These are phyloP conservation scores for Penicillium italicum DNA, from an alignment of 2,329 filamentous ascomycete species.

Conservation along the genomic window DNA sequence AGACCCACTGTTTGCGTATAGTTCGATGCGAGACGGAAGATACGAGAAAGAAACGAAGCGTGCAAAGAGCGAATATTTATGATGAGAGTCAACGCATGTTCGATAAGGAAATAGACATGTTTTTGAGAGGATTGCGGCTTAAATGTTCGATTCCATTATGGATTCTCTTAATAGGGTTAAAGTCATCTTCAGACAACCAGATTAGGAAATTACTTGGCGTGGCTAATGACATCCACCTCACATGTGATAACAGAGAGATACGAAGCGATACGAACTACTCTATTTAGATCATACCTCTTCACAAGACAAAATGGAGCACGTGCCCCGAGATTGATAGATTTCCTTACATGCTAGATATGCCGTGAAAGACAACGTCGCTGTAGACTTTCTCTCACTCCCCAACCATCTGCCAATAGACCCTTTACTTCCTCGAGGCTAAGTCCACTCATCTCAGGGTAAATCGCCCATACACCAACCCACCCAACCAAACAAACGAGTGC, in stretches of 20 bases:
- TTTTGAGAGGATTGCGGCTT: not conserved
- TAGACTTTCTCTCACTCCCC: conserved; percentile 60
- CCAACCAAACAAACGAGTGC: conserved; percentile 63
- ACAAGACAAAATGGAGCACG: not conserved
- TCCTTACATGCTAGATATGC: not conserved
- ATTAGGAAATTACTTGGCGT: not conserved
- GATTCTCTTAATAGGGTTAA: not conserved
- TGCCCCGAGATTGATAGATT: not conserved
- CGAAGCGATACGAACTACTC: not conserved
- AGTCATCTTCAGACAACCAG: not conserved
- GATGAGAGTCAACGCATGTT: not conserved
- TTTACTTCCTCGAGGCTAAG: conserved; percentile 77
- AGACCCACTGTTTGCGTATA: not conserved
- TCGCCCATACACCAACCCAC: conserved; percentile 64
- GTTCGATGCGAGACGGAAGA: not conserved
- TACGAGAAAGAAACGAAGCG: no score
- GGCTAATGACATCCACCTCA: not conserved
- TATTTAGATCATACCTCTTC: not conserved
- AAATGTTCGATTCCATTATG: not conserved
- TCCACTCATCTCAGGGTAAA: conserved; percentile 85
- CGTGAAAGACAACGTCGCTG: conserved; percentile 5
- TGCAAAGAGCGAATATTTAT: not conserved
- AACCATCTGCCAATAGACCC: conserved; percentile 65
- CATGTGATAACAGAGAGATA: not conserved
- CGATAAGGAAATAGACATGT: not conserved